These are phyloP conservation scores for Aspergillus tanneri DNA, from an alignment of 2,329 filamentous ascomycete genomes.

Conservation along the genomic window DNA sequence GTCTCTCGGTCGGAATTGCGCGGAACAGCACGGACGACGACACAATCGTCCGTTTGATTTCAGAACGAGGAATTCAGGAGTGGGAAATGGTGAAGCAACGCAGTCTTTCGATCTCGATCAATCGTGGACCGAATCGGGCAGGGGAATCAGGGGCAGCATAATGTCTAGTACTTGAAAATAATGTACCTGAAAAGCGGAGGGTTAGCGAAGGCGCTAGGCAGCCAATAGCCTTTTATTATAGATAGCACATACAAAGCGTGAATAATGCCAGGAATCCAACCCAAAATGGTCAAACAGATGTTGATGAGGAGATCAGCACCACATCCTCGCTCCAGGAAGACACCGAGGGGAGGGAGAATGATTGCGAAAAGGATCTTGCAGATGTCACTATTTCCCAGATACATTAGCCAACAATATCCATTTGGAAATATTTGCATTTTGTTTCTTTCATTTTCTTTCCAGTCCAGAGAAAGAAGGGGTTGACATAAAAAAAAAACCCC, in stretches of 20 bases:
- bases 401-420: constrained; percentile 5
- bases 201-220: constrained; percentile 14
- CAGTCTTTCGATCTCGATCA: constrained; percentile 1
- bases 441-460: neutral
- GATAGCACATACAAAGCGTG: constrained; percentile 71
- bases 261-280: constrained; percentile 80
- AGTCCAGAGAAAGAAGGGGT: neutral
- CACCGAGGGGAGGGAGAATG: constrained; percentile 84
- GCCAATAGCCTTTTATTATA: neutral
- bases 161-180: constrained; percentile 77
- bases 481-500: too few species aligned
- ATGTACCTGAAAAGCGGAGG: constrained; percentile 61
- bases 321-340: constrained; percentile 92
- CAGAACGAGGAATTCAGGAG: constrained; percentile 4
- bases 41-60: constrained; percentile 12
- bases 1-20: constrained; percentile 28
- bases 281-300: constrained; percentile 79
- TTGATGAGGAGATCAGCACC: constrained; percentile 87
- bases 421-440: neutral
- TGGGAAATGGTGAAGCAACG: constrained; percentile 8
- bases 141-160: constrained; percentile 1
- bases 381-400: constrained; percentile 57
- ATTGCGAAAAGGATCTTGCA: constrained; percentile 85
- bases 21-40: constrained; percentile 30
- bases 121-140: constrained; percentile 8